Base-by-base conservation (phyloP, 371 early-diverging fungal species). In the Mucor velutinosus region DNA sequence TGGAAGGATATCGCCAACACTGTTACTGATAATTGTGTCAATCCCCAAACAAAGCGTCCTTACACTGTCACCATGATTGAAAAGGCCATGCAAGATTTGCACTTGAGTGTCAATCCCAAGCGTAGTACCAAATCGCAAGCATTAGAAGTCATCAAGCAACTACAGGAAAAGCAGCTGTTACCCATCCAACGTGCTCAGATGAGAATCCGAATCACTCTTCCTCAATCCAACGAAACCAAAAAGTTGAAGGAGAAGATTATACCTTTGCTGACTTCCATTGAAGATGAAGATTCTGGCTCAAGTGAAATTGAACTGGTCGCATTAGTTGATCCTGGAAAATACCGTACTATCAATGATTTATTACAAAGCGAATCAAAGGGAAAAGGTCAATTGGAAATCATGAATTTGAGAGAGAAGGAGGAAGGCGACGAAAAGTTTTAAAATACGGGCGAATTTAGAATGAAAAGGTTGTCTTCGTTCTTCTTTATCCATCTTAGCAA, bases 21-120 rank as follows among this genome's bases (percentile, higher is more conserved):
- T 32, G 93, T 98, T 1, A 92, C 97, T 3, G 96, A 95, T 43
- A 95, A 93, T 69, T 96, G 96, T 70, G 90, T 99, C 69, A 97
- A 99, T 72, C 98, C 99, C 19, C 88, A 90, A 53, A 97, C 97
- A 7, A 94, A 95, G 74, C 87, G 96, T 56, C 97, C 98, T 1
- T 97, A 99, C 66, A 92, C 99, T 0, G 93, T 95, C 37, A 92
- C 96, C 15, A 95, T 98, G 92, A 96, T 99, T 64, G 99, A 99
- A 76, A 97, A 97, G 80, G 93, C 96, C 15, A 93, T 99, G 92
- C 85, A 86, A 4, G 97, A 97, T 64, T 77, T 98, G 17, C 98
- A 98, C 73, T 89, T 92, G 68, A 92, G 92, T 56, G 90, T 97
- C 57, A 92, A 95, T 72, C 89, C 93, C 1, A 95, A 93, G 67